Percentiles rank a stretch among this genome's conserved stretches.
These are phyloP conservation scores for Salisapilia sapeloensis DNA, from an alignment of 352 stramenopile genomes.

Conservation along the genomic window DNA sequence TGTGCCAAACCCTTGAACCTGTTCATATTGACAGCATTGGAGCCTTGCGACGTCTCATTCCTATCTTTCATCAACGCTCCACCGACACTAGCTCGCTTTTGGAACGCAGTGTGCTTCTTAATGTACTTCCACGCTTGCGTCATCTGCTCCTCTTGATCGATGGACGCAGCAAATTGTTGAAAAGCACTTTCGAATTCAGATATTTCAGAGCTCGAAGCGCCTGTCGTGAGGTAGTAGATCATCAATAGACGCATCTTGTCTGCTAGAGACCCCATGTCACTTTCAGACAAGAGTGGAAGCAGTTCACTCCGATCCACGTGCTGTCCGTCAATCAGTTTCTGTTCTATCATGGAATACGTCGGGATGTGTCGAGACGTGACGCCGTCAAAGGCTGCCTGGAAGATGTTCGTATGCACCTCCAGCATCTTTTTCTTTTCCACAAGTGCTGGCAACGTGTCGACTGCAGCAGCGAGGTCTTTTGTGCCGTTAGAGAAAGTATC, in stretches of 20 bases:
- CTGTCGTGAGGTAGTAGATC: conserved; percentile 76
- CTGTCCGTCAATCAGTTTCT: conserved; percentile 72
- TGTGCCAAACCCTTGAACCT: conserved; percentile 77
- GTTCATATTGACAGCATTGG: conserved; percentile 36
- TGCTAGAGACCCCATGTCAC: conserved; percentile 42
- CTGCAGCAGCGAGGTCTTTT: conserved; percentile 67
- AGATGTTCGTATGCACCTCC: conserved; percentile 80
- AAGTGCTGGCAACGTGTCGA: conserved; percentile 63
- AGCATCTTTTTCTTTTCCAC: conserved; percentile 83
- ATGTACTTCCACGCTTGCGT: conserved; percentile 59
- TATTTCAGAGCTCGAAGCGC: conserved; percentile 47
- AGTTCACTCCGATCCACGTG: conserved; percentile 53
- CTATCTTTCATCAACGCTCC: conserved; percentile 15
- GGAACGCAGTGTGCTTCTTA: conserved; percentile 67
- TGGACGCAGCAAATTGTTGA: conserved; percentile 23
- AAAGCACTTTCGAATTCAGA: conserved; percentile 57
- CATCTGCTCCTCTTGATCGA: conserved; percentile 18
- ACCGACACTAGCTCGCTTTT: conserved; percentile 56
- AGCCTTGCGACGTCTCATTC: conserved; percentile 1
- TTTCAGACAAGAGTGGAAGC: conserved; percentile 38
- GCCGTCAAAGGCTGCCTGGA: conserved; percentile 63
- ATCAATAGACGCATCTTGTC: conserved; percentile 79
- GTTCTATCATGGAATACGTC: conserved; percentile 72
- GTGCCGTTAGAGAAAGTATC: conserved; percentile 56
- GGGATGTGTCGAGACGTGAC: conserved; percentile 68